phyloP scores from a whole-genome alignment of 202 grass and related monocot genomes.

The Panicum hallii region DNA sequence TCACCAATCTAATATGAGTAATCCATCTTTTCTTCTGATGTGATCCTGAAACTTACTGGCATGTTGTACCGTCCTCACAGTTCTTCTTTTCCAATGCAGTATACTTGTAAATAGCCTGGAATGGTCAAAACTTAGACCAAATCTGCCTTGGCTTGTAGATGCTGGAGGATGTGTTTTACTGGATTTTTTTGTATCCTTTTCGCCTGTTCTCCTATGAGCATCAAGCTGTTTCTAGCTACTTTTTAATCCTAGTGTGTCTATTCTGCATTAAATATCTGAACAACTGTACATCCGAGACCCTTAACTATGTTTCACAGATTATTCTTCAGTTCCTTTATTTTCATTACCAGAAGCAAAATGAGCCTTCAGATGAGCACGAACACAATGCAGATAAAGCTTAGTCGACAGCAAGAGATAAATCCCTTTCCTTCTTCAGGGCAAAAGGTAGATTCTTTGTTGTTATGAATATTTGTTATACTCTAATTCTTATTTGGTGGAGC shows the following conservation, averaged over 20 bases:
- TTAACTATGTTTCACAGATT: conserved; percentile 63
- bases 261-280: background rate
- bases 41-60: conserved; percentile 6
- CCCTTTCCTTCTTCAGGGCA: conserved; percentile 14
- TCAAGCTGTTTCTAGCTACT: conserved; percentile 17
- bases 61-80: conserved; percentile 18
- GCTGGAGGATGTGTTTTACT: conserved; percentile 88
- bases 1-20: background rate
- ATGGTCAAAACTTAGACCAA: conserved; percentile 79
- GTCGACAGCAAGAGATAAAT: background rate
- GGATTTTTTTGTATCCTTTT: conserved; percentile 97
- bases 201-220: conserved; percentile 31
- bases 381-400: conserved; percentile 47
- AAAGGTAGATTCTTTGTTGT: conserved; percentile 20
- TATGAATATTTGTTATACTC: background rate
- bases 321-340: conserved; percentile 75
- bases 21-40: background rate
- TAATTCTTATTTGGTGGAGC: background rate
- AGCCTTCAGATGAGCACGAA: conserved; percentile 25
- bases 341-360: conserved; percentile 41
- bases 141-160: conserved; percentile 95
- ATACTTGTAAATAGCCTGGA: conserved; percentile 95
- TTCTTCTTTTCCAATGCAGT: conserved; percentile 58
- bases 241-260: conserved; percentile 25
- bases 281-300: conserved; percentile 1